Conservation (phyloP, 2,329 filamentous ascomycete species). For the Zasmidium cellare region DNA sequence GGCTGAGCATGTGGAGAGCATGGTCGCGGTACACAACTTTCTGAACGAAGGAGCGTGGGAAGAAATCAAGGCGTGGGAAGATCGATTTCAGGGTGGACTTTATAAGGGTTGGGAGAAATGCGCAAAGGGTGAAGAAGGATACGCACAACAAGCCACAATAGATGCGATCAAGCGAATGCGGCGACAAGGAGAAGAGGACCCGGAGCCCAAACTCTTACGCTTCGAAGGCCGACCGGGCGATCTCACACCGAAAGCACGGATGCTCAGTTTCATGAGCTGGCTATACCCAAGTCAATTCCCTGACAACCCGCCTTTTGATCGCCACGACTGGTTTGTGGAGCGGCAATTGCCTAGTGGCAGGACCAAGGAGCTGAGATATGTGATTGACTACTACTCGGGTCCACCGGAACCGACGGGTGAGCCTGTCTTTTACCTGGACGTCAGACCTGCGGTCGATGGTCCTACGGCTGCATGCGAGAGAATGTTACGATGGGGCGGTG, state of each 20-base stretch:
- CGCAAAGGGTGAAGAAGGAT: conserved; percentile 36
- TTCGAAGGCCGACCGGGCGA: conserved; percentile 91
- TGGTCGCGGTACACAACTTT: conserved; percentile 98
- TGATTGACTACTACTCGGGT: conserved; percentile 73
- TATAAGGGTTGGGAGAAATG: conserved; percentile 41
- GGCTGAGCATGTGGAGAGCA: conserved; percentile 86
- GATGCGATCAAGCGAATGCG: conserved; percentile 25
- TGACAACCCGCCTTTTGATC: conserved; percentile 85
- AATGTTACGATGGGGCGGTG: conserved; percentile 83
- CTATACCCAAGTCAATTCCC: conserved; percentile 77
- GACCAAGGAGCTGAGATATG: conserved; percentile 79
- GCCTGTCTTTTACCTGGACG: conserved; percentile 93
- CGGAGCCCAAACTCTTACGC: conserved; percentile 71
- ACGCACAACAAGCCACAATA: conserved; percentile 24
- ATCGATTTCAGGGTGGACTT: conserved; percentile 76
- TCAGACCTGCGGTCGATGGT: conserved; percentile 82
- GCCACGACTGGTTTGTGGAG: conserved; percentile 95
- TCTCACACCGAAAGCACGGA: conserved; percentile 84
- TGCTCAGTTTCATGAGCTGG: conserved; percentile 77
- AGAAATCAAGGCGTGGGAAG: conserved; percentile 93
- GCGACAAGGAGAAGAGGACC: conserved; percentile 35
- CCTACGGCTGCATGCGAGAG: conserved; percentile 79
- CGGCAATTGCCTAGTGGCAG: conserved; percentile 66
- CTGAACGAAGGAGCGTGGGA: conserved; percentile 96
- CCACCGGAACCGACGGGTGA: conserved; percentile 80